Conservation (phyloP, 2,329 filamentous ascomycete species). For the Hymenoscyphus fraxineus region DNA sequence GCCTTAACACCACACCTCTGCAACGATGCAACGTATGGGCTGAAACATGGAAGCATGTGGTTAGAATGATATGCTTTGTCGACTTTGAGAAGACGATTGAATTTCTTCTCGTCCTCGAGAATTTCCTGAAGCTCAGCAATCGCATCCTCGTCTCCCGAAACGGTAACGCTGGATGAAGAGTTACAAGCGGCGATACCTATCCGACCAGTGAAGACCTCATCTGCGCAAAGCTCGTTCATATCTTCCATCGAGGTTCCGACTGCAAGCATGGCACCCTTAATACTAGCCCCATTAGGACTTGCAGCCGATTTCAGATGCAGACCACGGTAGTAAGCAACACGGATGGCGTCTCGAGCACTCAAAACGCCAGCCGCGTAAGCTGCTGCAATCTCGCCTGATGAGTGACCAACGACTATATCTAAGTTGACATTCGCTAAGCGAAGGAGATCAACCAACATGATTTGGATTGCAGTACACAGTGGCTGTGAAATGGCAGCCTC, state of each 20-base stretch:
- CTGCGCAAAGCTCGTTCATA: conserved; percentile 14
- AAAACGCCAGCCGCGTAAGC: conserved; percentile 39
- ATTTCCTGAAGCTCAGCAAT: conserved; percentile 10
- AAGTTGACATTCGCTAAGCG: conserved; percentile 39
- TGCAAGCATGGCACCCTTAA: conserved; percentile 26
- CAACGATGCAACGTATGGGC: no score
- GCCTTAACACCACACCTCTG: no score
- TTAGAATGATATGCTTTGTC: conserved; percentile 29
- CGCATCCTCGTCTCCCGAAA: conserved; percentile 27
- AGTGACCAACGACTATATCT: conserved; percentile 41
- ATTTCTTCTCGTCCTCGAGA: conserved; percentile 20
- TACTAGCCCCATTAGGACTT: conserved; percentile 4
- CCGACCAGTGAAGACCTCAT: conserved; percentile 7
- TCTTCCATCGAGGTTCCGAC: conserved; percentile 22
- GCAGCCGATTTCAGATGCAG: conserved; percentile 13
- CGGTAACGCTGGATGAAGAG: conserved; percentile 21
- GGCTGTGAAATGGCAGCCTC: conserved; percentile 33
- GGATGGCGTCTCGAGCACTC: conserved; percentile 31
- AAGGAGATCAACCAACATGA: conserved; percentile 42
- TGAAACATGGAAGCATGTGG: conserved; percentile 17
- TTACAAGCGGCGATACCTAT: conserved; percentile 33
- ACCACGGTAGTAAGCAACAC: conserved; percentile 18
- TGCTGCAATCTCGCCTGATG: conserved; percentile 24
- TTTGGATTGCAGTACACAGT: conserved; percentile 37
- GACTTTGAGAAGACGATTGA: conserved; percentile 14